Base-by-base conservation (phyloP, 2,329 filamentous ascomycete genomes). In the Venturia aucupariae region DNA sequence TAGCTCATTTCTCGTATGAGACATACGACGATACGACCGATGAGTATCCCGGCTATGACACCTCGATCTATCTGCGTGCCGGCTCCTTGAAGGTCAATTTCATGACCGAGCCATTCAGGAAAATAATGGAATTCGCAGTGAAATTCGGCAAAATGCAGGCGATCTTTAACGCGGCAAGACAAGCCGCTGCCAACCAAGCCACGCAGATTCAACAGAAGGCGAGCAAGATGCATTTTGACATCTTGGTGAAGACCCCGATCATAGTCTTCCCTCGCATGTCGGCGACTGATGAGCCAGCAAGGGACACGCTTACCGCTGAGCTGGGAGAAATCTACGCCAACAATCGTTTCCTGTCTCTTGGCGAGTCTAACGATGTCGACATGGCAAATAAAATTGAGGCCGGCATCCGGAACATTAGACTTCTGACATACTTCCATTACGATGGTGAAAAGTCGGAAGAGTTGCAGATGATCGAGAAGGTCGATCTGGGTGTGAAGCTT, bases 101-200 rank as follows among this genome's bases (percentile, higher is more conserved):
- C 74, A 79, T 97, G 4, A 93, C 97, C 67, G 95, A 99, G 74
- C 94, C 94, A 0, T 97, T 97, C 80, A 86, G 94, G 62, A 97
- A 97, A 77, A 97, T 99, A 68, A 90, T 99, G 75, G 90, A 95
- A 69, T 99, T 99, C 75, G 81, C 96, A 54, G 92, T 99, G 74
- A 99, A 99, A 71, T 99, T 99, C 74, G 94, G 95, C 66, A 96
- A 96, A 77, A 99, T 99, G 94, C 94, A 99, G 76, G 93, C 94
- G 27, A 89, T 99, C 63, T 99, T 96, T 80, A 99, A 99, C 72
- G 93, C 94, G 51, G 94, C 95, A 15, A 86, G 95, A 41, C 91
- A 96, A 75, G 95, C 93, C 46, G 94, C 95, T 2, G 90, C 94
- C 46, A 93, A 90, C 67, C 92, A 97, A 74, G 95, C 94, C 11